Percentiles rank a stretch among this genome's conserved stretches.
Evolutionary conservation across 2,329 filamentous ascomycete genomes (phyloP).

Genomic region (Xylaria digitata): DNA sequence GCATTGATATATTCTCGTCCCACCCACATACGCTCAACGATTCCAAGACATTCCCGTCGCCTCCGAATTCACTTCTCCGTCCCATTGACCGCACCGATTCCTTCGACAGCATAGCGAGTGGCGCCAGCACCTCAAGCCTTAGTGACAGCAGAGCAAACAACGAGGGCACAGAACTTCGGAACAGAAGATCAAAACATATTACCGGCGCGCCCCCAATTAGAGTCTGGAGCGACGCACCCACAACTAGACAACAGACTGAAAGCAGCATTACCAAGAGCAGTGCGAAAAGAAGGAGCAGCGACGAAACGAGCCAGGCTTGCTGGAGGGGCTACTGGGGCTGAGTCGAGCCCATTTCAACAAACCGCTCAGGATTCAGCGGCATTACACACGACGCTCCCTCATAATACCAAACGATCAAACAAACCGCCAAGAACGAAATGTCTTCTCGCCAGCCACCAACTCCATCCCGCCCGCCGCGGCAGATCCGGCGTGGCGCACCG

Average conservation of each 20-base stretch:
- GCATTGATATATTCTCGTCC: not conserved
- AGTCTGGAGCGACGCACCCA: slow-evolving; percentile 14
- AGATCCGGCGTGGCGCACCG: slow-evolving; percentile 7
- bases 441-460: not conserved
- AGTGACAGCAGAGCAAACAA: slow-evolving; percentile 16
- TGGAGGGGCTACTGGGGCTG: slow-evolving; percentile 43
- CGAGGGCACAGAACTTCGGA: slow-evolving; percentile 6
- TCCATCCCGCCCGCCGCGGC: slow-evolving; percentile 6
- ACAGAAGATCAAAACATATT: not conserved
- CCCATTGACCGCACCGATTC: slow-evolving; percentile 24
- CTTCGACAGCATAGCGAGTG: slow-evolving; percentile 28
- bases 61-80: slow-evolving; percentile 15
- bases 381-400: not conserved
- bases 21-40: not conserved
- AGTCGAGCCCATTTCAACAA: not conserved
- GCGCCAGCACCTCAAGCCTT: not conserved
- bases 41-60: slow-evolving; percentile 7
- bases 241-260: not conserved
- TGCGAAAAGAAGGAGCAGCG: not conserved
- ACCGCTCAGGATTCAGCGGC: not conserved
- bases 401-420: not conserved
- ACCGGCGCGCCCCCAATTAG: slow-evolving; percentile 1
- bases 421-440: not conserved
- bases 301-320: slow-evolving; percentile 38
- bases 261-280: slow-evolving; percentile 12